Conservation (phyloP, 2,329 filamentous ascomycete genomes). For the Colletotrichum tabaci region DNA sequence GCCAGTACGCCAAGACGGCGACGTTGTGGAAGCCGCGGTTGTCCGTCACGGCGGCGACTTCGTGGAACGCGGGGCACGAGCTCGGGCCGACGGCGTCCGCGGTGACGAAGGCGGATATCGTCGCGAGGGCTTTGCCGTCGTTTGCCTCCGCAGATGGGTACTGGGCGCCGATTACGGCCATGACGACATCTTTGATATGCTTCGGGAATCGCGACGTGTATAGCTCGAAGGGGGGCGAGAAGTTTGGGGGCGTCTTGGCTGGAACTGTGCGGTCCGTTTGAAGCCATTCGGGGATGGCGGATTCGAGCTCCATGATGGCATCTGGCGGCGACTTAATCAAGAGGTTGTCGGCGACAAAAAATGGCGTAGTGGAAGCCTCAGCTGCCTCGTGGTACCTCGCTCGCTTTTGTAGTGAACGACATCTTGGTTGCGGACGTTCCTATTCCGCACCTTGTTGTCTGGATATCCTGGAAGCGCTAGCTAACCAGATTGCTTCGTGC, state of each 20-base stretch:
- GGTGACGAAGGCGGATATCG: constrained; percentile 26
- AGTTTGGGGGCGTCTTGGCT: constrained; percentile 11
- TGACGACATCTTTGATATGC: constrained; percentile 29
- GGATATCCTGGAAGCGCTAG: not conserved
- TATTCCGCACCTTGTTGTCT: not conserved
- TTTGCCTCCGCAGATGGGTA: constrained; percentile 5
- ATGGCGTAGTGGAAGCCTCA: no score
- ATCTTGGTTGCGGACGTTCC: not conserved
- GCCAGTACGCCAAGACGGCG: constrained; percentile 56
- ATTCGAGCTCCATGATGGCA: constrained; percentile 14
- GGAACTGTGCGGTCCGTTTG: not conserved
- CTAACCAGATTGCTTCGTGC: no score
- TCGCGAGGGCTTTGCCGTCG: constrained; percentile 19
- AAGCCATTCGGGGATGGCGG: constrained; percentile 22
- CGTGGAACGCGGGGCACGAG: constrained; percentile 16
- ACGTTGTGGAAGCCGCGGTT: constrained; percentile 37
- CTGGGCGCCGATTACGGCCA: constrained; percentile 41
- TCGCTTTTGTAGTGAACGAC: not conserved
- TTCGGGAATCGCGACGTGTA: constrained; percentile 41
- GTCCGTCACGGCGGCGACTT: constrained; percentile 38
- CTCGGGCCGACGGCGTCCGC: not conserved
- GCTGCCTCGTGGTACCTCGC: no score
- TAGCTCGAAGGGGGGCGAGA: constrained; percentile 26
- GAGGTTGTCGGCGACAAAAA: not conserved
- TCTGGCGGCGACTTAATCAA: not conserved